Base-by-base conservation (phyloP, 2,329 filamentous ascomycete genomes). In the Fusarium oxysporum region DNA sequence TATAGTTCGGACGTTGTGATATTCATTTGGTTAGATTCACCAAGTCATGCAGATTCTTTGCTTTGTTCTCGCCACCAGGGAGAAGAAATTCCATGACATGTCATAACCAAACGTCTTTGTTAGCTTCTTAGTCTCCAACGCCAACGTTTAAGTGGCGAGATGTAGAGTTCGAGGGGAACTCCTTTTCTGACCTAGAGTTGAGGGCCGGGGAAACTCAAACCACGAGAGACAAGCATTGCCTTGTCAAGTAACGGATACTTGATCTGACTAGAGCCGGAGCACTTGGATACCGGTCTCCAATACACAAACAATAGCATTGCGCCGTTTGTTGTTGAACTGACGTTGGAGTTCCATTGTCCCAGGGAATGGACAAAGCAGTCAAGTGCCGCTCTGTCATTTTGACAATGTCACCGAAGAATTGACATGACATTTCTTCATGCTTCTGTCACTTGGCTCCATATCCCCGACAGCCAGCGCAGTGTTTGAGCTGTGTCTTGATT, bases 1-100 rank as follows among this genome's bases (percentile, higher is more conserved):
- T 51, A 47, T 50, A 38, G 45, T 43, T 62, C 37, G 33, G 60
- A 67, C 58, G 66, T 54, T 68, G 57, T 40, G 61, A 63, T 71
- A 57, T 47, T 45, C 25, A 57, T 64, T 44, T 60, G 55, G 30
- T 53, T 65, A 47, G 43, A 70, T 32, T 50, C 40, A 37, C 33
- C 30, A 64, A 41, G 21, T 44, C 33, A 43, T 56, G 35, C 41
- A 33, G 40, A 40, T 47, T 59, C n/a, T 47, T 72, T 70, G 60
- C 61, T 72, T 67, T 70, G 47, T 66, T 58, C 32, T 41, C 8
- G 43, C 32, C n/a, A 13, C 62, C 45, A 60, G 23, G 30, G 50
- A 56, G 19, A 53, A 53, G 35, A 45, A 53, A 32, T 51, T 65
- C 44, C 35, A 37, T 58, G 58, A 65, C 66, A 45, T 51, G 45